Evolutionary conservation across 139 green algal species (phyloP).

Genomic region (Volvox reticuliferus): DNA sequence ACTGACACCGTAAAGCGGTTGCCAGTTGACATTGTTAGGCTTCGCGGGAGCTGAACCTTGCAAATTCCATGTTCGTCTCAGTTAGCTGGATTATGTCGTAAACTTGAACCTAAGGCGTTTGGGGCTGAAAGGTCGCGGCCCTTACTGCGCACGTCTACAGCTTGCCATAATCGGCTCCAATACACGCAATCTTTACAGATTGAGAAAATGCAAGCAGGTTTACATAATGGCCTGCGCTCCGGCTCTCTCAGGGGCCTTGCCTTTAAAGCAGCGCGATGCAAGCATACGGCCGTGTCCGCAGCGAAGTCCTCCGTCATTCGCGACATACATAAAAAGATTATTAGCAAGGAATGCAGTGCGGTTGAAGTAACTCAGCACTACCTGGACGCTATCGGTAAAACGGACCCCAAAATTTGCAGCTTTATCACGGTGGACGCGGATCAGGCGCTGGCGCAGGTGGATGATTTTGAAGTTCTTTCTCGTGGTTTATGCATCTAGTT

Average conservation of each 20-base stretch:
- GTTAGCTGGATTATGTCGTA: no score
- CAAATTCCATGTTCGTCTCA: no score
- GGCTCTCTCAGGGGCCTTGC: conserved; percentile 23
- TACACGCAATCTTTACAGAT: no score
- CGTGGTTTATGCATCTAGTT: no score
- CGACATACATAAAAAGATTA: conserved; percentile 57
- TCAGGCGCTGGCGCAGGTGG: conserved; percentile 65
- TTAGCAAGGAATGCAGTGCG: conserved; percentile 57
- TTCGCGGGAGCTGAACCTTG: no score
- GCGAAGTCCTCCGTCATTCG: conserved; percentile 50
- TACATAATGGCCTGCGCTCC: conserved; percentile 1
- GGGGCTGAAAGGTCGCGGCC: no score
- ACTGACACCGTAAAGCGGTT: no score
- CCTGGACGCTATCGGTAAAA: conserved; percentile 56
- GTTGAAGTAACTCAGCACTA: conserved; percentile 63
- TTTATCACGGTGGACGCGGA: conserved; percentile 71
- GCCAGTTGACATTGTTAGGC: no score
- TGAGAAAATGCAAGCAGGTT: conserved; percentile 26
- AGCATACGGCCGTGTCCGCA: background rate
- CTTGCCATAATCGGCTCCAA: no score
- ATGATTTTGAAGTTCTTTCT: background rate
- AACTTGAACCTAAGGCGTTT: no score
- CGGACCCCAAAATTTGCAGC: conserved; percentile 57
- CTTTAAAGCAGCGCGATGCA: conserved; percentile 31
- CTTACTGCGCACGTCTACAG: no score